phyloP scores from a whole-genome alignment of 306 rosid species.

The Cicer yamashitae region DNA sequence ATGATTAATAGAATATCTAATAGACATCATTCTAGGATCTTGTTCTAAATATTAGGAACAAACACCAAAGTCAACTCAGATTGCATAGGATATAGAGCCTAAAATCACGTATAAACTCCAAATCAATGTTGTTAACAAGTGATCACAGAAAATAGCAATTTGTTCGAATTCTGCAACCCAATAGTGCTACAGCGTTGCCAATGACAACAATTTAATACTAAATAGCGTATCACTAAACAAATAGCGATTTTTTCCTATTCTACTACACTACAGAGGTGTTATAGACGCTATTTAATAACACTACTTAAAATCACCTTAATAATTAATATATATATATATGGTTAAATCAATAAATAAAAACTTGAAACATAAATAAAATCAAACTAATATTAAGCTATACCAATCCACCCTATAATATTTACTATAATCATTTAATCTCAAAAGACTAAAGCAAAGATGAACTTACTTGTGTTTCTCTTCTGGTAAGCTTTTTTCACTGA shows the following conservation, averaged over 20 bases:
- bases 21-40: not conserved
- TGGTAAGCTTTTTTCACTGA: too few relatives aligned
- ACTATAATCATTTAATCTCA: slow-evolving; percentile 22
- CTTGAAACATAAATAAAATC: slow-evolving; percentile 10
- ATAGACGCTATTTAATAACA: too few relatives aligned
- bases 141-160: too few relatives aligned
- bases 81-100: slow-evolving; percentile 29
- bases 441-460: slow-evolving; percentile 23
- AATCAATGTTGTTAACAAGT: too few relatives aligned
- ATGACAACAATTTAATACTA: too few relatives aligned
- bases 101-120: not conserved
- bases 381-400: slow-evolving; percentile 40
- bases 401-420: slow-evolving; percentile 31
- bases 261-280: too few relatives aligned
- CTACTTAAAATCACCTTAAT: slow-evolving; percentile 9
- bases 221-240: too few relatives aligned
- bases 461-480: slow-evolving; percentile 90
- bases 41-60: not conserved
- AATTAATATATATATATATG: slow-evolving; percentile 24
- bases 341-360: slow-evolving; percentile 17
- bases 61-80: slow-evolving; percentile 4
- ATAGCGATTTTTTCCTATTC: too few relatives aligned
- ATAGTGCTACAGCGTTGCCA: too few relatives aligned
- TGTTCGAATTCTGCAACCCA: too few relatives aligned
- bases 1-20: not conserved